These are phyloP conservation scores for Leonotis leonurus DNA, from an alignment of 257 asterid species.

Conservation along the genomic window DNA sequence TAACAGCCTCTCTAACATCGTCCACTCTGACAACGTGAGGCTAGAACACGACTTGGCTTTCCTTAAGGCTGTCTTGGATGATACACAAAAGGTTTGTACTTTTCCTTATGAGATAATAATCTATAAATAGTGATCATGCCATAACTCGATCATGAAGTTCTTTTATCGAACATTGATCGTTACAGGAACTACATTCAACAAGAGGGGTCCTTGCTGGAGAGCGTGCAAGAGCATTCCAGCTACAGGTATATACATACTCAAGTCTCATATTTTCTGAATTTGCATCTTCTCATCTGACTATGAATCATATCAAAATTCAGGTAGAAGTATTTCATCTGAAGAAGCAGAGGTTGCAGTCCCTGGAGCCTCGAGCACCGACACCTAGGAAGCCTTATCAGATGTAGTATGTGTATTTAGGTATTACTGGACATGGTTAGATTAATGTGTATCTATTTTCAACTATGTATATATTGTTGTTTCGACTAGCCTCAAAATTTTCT, in stretches of 20 bases:
- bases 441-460: constrained; percentile 3
- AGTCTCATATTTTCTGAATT: not conserved
- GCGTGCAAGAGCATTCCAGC: constrained; percentile 87
- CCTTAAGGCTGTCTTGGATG: constrained; percentile 90
- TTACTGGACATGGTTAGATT: not conserved
- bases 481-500: not conserved
- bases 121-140: not conserved
- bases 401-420: not conserved
- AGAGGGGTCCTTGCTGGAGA: constrained; percentile 92
- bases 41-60: constrained; percentile 97
- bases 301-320: constrained; percentile 31
- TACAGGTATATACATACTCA: constrained; percentile 53
- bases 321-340: constrained; percentile 89
- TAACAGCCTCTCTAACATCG: constrained; percentile 75
- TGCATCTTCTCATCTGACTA: not conserved
- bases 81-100: constrained; percentile 78
- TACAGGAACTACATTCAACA: constrained; percentile 91
- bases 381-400: constrained; percentile 63
- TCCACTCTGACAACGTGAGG: constrained; percentile 91
- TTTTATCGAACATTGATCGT: not conserved
- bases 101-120: not conserved
- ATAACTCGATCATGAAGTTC: not conserved
- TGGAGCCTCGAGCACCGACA: constrained; percentile 84
- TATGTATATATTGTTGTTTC: constrained; percentile 6
- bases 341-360: constrained; percentile 87